phyloP scores from a whole-genome alignment of 805 yeast genomes.

The Suhomyces sp. region DNA sequence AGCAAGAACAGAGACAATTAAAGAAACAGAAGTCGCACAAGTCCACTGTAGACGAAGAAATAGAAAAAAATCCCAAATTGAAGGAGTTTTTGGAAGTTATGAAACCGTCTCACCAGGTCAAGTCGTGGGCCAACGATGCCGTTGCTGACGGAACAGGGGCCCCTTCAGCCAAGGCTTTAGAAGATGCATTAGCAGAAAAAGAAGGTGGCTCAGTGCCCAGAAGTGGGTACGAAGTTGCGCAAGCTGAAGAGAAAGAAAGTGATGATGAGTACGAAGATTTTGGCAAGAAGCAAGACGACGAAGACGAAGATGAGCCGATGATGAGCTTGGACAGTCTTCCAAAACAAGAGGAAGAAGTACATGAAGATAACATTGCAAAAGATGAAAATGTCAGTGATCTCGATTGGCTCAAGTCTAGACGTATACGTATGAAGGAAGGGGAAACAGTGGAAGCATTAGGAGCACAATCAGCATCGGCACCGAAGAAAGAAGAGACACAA shows the following conservation, averaged over 20 bases:
- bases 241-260: constrained; percentile 42
- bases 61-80: constrained; percentile 62
- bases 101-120: constrained; percentile 67
- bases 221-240: constrained; percentile 29
- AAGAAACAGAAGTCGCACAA: constrained; percentile 31
- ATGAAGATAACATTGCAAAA: constrained; percentile 33
- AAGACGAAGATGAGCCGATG: constrained; percentile 50
- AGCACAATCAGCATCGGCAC: too few relatives aligned
- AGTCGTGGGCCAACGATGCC: constrained; percentile 74
- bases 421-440: constrained; percentile 59
- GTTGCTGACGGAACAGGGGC: constrained; percentile 45
- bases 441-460: constrained; percentile 18
- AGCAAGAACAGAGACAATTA: constrained; percentile 40
- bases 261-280: constrained; percentile 56
- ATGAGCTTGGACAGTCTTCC: constrained; percentile 34
- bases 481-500: constrained; percentile 1
- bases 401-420: constrained; percentile 81
- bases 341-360: constrained; percentile 11
- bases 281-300: constrained; percentile 25
- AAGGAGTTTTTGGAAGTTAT: constrained; percentile 80
- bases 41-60: constrained; percentile 54
- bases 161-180: constrained; percentile 44
- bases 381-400: constrained; percentile 65
- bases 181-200: constrained; percentile 35
- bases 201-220: constrained; percentile 12